Percentiles rank a stretch among this genome's conserved stretches.
Evolutionary conservation across 2,329 filamentous ascomycete genomes (phyloP).

Genomic region (Endocalyx cinctus): DNA sequence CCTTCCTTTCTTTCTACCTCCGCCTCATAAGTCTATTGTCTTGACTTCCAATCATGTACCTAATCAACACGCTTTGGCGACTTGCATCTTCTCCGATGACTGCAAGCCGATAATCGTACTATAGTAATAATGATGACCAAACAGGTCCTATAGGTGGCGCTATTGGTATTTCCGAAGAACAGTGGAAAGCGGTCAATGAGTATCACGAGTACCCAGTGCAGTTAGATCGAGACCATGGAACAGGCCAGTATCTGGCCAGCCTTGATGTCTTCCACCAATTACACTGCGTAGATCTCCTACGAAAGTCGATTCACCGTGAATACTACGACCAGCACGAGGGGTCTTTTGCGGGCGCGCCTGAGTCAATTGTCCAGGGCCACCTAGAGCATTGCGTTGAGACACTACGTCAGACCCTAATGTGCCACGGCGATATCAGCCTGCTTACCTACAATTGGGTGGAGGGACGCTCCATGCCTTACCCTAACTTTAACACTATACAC

Average conservation of each 20-base stretch:
- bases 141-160: constrained; percentile 4
- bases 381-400: constrained; percentile 4
- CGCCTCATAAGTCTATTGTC: too few species aligned
- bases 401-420: constrained; percentile 2
- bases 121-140: constrained; percentile 5
- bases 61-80: too few species aligned
- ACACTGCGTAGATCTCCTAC: constrained; percentile 3
- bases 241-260: constrained; percentile 3
- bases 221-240: constrained; percentile 2
- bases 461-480: constrained; percentile 2
- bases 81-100: too few species aligned
- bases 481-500: constrained; percentile 3
- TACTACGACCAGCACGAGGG: constrained; percentile 4
- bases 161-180: constrained; percentile 2
- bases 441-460: constrained; percentile 4
- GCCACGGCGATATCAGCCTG: constrained; percentile 3
- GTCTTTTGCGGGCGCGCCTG: constrained; percentile 3
- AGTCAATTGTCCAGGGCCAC: constrained; percentile 2
- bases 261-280: constrained; percentile 4
- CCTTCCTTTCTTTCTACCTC: not conserved
- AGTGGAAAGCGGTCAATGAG: constrained; percentile 3
- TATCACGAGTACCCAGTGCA: constrained; percentile 4
- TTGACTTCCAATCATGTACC: too few species aligned
- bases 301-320: constrained; percentile 2
- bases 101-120: not conserved